Conservation (phyloP, 75 land plant genomes). For the Larix kaempferi region DNA sequence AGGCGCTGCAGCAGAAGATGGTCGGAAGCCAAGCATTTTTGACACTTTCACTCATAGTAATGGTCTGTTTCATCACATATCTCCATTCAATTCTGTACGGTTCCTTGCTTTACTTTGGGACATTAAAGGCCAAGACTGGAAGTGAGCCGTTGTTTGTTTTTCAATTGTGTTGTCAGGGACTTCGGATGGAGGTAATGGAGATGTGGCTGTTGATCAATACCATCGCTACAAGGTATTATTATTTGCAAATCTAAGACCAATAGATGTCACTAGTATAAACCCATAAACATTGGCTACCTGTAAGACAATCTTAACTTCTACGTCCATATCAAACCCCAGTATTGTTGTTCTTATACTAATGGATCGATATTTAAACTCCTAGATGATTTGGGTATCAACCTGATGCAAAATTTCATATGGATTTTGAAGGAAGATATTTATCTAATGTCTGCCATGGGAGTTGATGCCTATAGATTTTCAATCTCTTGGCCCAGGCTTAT, state of each 20-base stretch:
- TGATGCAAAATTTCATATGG: constrained; percentile 2
- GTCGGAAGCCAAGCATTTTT: constrained; percentile 27
- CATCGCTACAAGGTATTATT: constrained; percentile 57
- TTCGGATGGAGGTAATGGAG: constrained; percentile 39
- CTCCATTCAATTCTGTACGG: neutral
- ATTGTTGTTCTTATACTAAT: neutral
- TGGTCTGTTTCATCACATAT: neutral
- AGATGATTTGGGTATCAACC: neutral
- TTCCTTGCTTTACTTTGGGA: neutral
- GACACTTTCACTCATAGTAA: constrained; percentile 26
- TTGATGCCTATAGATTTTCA: constrained; percentile 41
- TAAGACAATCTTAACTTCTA: too few species aligned
- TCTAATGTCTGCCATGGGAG: constrained; percentile 34
- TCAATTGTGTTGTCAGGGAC: constrained; percentile 1
- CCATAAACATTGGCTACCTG: too few species aligned
- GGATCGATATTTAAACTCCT: neutral
- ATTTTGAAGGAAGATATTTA: constrained; percentile 30
- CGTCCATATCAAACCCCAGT: neutral
- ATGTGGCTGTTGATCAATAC: constrained; percentile 57
- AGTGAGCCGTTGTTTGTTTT: too few species aligned
- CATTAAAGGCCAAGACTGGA: too few species aligned
- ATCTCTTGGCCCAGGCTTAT: constrained; percentile 42
- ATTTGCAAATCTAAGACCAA: too few species aligned
- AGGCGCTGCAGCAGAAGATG: constrained; percentile 22
- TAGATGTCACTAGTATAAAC: too few species aligned